Evolutionary conservation across 805 yeast species (phyloP).

Genomic region (Kazachstania bromeliacearum): DNA sequence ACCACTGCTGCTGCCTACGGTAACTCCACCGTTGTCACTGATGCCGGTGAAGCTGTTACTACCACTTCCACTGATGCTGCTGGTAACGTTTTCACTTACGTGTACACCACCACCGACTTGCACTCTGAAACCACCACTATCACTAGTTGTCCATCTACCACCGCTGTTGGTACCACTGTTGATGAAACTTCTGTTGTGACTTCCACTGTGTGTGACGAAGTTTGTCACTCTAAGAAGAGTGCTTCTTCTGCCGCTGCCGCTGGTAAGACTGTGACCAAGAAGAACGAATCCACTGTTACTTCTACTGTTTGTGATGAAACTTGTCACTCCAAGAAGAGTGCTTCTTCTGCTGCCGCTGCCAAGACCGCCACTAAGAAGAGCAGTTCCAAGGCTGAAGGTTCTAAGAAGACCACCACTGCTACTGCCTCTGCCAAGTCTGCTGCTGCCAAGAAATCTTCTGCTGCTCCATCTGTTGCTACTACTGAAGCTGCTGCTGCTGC

Average conservation of each 20-base stretch:
- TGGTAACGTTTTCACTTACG: neutral
- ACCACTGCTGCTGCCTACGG: neutral
- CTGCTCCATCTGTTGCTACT: neutral
- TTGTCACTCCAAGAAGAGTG: slow-evolving; percentile 6
- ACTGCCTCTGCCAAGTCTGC: neutral
- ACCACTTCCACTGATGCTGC: neutral
- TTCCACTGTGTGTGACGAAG: slow-evolving; percentile 8
- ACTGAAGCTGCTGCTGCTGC: neutral
- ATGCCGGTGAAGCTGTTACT: neutral
- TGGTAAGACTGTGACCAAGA: neutral
- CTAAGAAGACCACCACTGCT: neutral
- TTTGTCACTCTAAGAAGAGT: slow-evolving; percentile 6
- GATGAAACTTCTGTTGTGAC: slow-evolving; percentile 4
- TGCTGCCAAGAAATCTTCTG: slow-evolving; percentile 6
- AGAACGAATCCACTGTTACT: slow-evolving; percentile 1
- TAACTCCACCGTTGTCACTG: neutral
- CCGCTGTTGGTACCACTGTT: slow-evolving; percentile 3
- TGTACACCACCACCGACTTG: neutral
- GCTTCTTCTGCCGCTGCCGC: slow-evolving; percentile 1
- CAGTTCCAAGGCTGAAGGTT: neutral
- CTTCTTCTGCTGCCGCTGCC: neutral
- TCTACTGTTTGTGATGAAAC: slow-evolving; percentile 8
- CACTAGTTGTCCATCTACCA: slow-evolving; percentile 3
- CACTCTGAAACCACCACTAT: slow-evolving; percentile 2
- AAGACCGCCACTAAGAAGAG: slow-evolving; percentile 5